Base-by-base conservation (phyloP, 2,329 filamentous ascomycete genomes). In the Exophiala sp. region DNA sequence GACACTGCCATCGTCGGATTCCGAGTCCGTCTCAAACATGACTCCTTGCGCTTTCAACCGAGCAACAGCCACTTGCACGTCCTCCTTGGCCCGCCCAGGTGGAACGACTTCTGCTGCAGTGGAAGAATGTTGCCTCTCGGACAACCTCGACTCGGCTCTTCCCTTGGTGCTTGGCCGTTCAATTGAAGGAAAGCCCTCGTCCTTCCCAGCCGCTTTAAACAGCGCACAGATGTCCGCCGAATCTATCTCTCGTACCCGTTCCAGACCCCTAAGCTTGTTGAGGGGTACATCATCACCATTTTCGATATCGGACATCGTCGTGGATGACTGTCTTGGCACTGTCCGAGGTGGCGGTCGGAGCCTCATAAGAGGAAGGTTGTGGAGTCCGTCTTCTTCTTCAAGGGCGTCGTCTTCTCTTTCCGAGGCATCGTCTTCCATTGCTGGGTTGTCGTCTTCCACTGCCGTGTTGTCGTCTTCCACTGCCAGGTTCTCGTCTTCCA, bases 1-100 rank as follows among this genome's bases (percentile, higher is more conserved):
- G n/a, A 21, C 6, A 11, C 14, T 19, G 19, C 46, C 46, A 14
- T 48, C 43, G 13, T 39, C 22, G 18, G 39, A 24, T 9, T 55
- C 52, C 9, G 57, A 52, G 22, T 56, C 52, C 6, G 39, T 24
- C 29, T 55, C 50, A 32, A 59, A 55, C 34, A 51, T 27, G 23
- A 55, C 48, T 4, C 55, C 53, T 21, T 27, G 47, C 19, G 21
- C 48, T 50, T 38, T 43, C 16, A 57, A 44, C n/a, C 39, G 50
- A 11, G 40, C 10, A n/a, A 50, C 46, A n/a, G 56, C 43, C 21
- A 13, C 24, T 13, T 42, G 27, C 21, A 46, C 24, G 34, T 58
- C 53, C 5, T 30, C 42, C 11, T 18, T 35, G n/a, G 34, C 16
- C 44, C 49, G 43, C 8, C 16, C 18, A 10, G 16, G 27, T 27